These are phyloP conservation scores for Dendrobium nobile DNA, from an alignment of 106 monocot genomes.

Conservation along the genomic window DNA sequence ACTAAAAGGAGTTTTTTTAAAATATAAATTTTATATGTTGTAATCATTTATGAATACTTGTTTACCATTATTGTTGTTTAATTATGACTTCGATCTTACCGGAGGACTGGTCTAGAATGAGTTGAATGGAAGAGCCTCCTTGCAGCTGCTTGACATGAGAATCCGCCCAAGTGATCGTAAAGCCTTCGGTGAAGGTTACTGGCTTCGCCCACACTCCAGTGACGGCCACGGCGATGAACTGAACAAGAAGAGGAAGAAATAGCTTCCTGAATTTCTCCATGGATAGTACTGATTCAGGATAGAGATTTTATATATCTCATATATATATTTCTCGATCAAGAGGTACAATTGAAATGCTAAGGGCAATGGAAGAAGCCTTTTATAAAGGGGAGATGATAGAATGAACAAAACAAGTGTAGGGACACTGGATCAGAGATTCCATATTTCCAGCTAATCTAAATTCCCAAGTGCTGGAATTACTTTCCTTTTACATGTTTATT, in stretches of 20 bases:
- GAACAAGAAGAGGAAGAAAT: not conserved
- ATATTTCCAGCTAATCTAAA: no score
- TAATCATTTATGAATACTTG: not conserved
- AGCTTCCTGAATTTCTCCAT: not conserved
- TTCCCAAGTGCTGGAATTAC: no score
- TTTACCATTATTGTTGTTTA: not conserved
- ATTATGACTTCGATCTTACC: conserved; percentile 8
- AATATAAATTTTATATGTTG: not conserved
- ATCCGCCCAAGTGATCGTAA: conserved; percentile 22
- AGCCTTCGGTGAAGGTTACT: not conserved
- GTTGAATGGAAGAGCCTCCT: conserved; percentile 32
- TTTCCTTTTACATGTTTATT: no score
- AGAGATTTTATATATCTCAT: no score
- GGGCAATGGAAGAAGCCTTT: no score
- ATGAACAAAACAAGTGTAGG: no score
- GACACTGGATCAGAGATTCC: not conserved
- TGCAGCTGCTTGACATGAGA: conserved; percentile 32
- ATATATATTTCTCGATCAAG: no score
- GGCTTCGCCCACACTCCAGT: not conserved
- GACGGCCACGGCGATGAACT: not conserved
- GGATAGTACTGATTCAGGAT: no score
- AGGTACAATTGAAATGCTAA: no score
- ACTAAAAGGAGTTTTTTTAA: no score
- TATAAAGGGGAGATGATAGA: no score
- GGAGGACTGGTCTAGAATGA: conserved; percentile 33